Evolutionary conservation across 805 yeast species (phyloP), one percentile per base, ranked within the genome.

Genomic region (Phaffomyces opuntiae): DNA sequence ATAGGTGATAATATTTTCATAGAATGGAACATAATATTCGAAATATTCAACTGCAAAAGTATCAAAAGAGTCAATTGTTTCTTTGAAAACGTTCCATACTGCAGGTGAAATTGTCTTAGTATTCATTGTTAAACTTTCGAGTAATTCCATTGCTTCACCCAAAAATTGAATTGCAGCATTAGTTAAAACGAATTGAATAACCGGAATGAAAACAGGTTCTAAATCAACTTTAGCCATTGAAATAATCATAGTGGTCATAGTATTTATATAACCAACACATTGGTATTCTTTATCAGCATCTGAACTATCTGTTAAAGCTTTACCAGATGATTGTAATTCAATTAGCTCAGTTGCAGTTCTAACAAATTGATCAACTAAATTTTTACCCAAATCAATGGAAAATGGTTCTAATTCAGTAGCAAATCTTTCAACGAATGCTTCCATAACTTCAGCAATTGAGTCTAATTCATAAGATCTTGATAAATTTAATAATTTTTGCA

Each of bases 351-450:
- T 67, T 5, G 84, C 80, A 37, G 80, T 54, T 42, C 66, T 70
- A 38, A 80, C 53, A 53, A 83, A 83, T 56, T 85, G 89, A 17
- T 74, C 75, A 6, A 75, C 78, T 50, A 86, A 67, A 49, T 77
- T 80, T 7, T 66, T 60, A 4, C 81, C 82, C 44, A 85, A 64
- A 49, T 83, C 83, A 24, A 73, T 66, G 7, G 95, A 91, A 66
- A 87, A 91, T 17, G 98, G 97, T 42, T 89, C 87, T 51, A 93
- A 72, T 64, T 91, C 95, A 46, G 78, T 83, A 2, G 96, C 76
- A 64, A 87, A 95, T 49, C 78, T 75, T 58, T 89, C 96, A 32
- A 93, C 96, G 61, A 93, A 87, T 46, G 88, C 89, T 67, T 93
- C 98, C 82, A 93, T 88, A n/a, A 91, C 96, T 41, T 81, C 84